These are phyloP conservation scores for Phytophthora uliginosa DNA, from an alignment of 352 stramenopile genomes.

Conservation along the genomic window DNA sequence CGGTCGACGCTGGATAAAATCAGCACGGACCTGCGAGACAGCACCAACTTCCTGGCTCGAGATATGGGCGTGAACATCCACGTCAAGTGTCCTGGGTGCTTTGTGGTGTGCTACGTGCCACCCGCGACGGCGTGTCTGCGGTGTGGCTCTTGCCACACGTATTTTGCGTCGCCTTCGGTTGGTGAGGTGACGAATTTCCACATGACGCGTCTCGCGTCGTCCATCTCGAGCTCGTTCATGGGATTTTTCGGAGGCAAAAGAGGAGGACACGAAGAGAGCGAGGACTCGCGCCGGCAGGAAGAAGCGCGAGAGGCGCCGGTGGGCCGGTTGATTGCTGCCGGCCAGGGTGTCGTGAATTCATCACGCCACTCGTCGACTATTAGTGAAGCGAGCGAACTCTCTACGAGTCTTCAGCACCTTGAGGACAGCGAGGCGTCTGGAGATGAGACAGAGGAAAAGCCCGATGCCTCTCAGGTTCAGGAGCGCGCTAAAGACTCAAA, in stretches of 20 bases:
- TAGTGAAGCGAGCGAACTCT: constrained; percentile 44
- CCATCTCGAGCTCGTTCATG: constrained; percentile 83
- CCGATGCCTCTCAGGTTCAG: constrained; percentile 14
- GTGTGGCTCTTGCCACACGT: constrained; percentile 83
- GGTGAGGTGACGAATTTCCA: constrained; percentile 89
- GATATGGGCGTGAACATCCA: constrained; percentile 90
- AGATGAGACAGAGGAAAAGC: constrained; percentile 44
- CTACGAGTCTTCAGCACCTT: constrained; percentile 39
- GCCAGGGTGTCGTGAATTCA: constrained; percentile 54
- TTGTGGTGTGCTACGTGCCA: constrained; percentile 78
- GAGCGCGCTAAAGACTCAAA: constrained; percentile 7
- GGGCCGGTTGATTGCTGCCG: constrained; percentile 70
- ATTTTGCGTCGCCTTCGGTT: constrained; percentile 84
- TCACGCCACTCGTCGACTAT: constrained; percentile 33
- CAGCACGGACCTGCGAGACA: constrained; percentile 75
- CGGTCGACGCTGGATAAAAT: constrained; percentile 85
- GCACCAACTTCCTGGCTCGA: constrained; percentile 81
- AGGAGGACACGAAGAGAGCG: constrained; percentile 30
- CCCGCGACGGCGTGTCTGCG: constrained; percentile 82
- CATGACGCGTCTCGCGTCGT: constrained; percentile 79
- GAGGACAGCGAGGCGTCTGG: constrained; percentile 34
- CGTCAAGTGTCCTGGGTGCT: constrained; percentile 85
- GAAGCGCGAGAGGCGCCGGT: constrained; percentile 58
- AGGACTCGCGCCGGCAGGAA: constrained; percentile 37
- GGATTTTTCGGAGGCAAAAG: constrained; percentile 66